These are phyloP conservation scores for Trichosanthes truncata DNA, from an alignment of 306 rosid genomes.

Conservation along the genomic window DNA sequence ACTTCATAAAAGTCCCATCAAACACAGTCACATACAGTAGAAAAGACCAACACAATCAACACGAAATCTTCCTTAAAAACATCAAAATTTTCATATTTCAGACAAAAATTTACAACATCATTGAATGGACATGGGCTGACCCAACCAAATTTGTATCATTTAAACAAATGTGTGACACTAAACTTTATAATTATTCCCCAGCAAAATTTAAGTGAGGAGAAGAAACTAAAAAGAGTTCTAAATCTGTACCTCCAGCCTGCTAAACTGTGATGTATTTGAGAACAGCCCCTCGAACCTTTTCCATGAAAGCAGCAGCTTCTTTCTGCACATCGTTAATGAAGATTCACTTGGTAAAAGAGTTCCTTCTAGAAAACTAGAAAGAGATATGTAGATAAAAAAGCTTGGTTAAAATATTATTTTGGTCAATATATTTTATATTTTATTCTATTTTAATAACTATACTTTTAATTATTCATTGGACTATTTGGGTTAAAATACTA, in stretches of 20 bases:
- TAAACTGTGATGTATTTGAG: conserved; percentile 75
- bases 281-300: conserved; percentile 81
- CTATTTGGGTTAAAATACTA: no score
- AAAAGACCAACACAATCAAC: not conserved
- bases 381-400: not conserved
- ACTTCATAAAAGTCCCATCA: no score
- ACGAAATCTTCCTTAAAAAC: not conserved
- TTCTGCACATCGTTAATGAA: conserved; percentile 40
- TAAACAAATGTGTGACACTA: not conserved
- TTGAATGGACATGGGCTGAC: not conserved
- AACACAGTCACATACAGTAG: no score
- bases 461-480: no score
- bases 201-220: not conserved
- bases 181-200: not conserved
- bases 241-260: conserved; percentile 7
- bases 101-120: not conserved
- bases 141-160: not conserved
- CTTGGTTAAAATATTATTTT: no score
- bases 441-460: no score
- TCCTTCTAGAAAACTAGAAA: not conserved
- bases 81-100: not conserved
- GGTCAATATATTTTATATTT: no score
- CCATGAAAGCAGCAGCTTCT: conserved; percentile 83
- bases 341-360: not conserved
- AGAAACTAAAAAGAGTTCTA: not conserved